These are phyloP conservation scores for Westerdykella aurantiaca DNA, from an alignment of 2,329 filamentous ascomycete genomes.

Conservation along the genomic window DNA sequence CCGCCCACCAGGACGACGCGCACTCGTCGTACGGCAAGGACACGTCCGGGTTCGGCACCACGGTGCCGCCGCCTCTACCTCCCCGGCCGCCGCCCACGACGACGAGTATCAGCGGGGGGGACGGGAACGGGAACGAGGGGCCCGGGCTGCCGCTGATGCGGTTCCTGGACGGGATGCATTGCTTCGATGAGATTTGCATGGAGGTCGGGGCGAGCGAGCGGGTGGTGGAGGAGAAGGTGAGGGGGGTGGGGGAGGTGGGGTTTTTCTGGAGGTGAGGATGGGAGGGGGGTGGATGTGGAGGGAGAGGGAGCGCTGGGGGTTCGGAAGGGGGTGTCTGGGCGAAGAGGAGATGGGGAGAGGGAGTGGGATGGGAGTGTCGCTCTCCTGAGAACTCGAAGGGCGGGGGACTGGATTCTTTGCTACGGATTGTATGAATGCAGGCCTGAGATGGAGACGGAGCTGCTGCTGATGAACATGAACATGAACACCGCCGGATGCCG, in stretches of 20 bases:
- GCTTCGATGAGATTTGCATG: slow-evolving; percentile 77
- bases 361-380: no score
- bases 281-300: neutral
- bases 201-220: slow-evolving; percentile 65
- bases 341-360: no score
- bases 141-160: slow-evolving; percentile 48
- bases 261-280: slow-evolving; percentile 16
- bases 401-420: no score
- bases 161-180: slow-evolving; percentile 69
- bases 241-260: slow-evolving; percentile 31
- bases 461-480: no score
- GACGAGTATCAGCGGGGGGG: slow-evolving; percentile 8
- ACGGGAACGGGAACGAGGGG: slow-evolving; percentile 13
- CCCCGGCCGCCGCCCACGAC: neutral
- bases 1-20: no score
- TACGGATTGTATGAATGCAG: no score
- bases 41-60: no score
- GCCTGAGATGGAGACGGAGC: no score
- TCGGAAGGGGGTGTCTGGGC: neutral
- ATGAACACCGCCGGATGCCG: no score
- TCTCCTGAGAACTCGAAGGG: no score
- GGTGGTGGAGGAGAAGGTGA: slow-evolving; percentile 62
- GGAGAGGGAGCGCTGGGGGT: neutral
- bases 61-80: neutral
- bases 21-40: no score